Conservation (phyloP, 1,284 basidiomycete species). For the Mycosarcoma maydis region DNA sequence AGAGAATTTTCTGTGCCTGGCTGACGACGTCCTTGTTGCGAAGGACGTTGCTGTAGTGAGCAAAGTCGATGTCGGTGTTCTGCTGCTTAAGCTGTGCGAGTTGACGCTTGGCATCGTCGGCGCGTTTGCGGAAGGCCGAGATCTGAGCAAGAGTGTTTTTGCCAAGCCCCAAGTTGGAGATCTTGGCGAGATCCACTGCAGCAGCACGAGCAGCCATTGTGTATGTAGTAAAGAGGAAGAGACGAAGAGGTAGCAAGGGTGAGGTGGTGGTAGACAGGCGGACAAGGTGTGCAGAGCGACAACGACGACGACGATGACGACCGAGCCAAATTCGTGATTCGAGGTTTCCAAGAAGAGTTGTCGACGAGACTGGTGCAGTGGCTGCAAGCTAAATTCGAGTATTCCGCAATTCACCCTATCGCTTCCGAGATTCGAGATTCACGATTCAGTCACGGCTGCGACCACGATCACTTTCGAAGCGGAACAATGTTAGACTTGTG, state of each 20-base stretch:
- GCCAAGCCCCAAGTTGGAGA: constrained; percentile 64
- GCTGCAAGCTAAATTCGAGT: background rate
- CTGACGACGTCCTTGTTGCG: constrained; percentile 88
- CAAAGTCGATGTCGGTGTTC: constrained; percentile 83
- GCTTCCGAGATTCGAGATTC: too few relatives aligned
- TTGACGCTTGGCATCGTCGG: constrained; percentile 85
- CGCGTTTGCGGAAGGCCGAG: constrained; percentile 95
- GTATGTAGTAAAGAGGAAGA: background rate
- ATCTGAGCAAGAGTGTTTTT: constrained; percentile 72
- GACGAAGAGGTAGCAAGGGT: constrained; percentile 2
- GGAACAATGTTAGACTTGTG: background rate
- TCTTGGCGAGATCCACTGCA: constrained; percentile 61
- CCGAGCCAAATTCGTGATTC: constrained; percentile 1
- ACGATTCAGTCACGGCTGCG: too few relatives aligned
- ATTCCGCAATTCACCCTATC: constrained; percentile 1
- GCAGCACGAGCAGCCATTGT: constrained; percentile 59
- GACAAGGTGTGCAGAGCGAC: too few relatives aligned
- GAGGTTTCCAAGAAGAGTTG: background rate
- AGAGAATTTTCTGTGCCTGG: constrained; percentile 89
- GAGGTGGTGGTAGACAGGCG: background rate
- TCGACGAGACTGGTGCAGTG: background rate
- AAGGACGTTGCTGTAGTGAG: constrained; percentile 87
- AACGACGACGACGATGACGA: constrained; percentile 9
- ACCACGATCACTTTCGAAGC: too few relatives aligned
- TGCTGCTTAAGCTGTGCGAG: constrained; percentile 77